Evolutionary conservation across 148 eudicot genomes (phyloP), one percentile per base, ranked within the genome.

Genomic region (Dianthus caryophyllus): DNA sequence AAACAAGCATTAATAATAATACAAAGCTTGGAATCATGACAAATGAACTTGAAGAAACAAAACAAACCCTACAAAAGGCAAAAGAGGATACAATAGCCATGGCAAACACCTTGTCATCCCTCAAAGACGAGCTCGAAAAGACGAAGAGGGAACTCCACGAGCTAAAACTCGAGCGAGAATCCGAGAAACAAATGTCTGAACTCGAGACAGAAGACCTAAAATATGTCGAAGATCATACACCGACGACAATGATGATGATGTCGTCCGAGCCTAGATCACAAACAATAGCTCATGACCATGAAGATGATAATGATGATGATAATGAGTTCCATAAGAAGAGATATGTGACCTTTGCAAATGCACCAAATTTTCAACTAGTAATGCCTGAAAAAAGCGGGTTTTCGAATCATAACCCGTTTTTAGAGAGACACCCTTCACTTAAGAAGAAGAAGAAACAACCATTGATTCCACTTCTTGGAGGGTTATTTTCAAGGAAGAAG

Each of bases 371-470:
- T 31, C 71, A 74, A 44, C 76, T 84, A 27, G 51, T 77, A n/a
- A 30, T 69, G 17, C 83, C 85, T n/a, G 64, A 65, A 47, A 65
- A 57, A 25, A 70, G 59, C 4, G 80, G 73, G 13, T n/a, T n/a
- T n/a, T n/a, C n/a, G n/a, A n/a, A n/a, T n/a, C n/a, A n/a, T n/a
- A n/a, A n/a, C n/a, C 80, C 80, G 0, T 73, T 83, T 43, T 69
- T 88, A 20, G 82, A 86, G 71, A 84, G 96, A 70, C 81, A 88
- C 73, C 87, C 92, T 67, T 91, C 96, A 17, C 76, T 91, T 4
- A 88, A 69, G 81, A 88, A 90, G 81, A 84, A 77, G 80, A 84
- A 84, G 65, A 85, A 80, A 78, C 82, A 84, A 71, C 83, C 85
- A 12, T 66, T 90, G 75, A 79, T 90, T 39, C 89, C 91, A 16